These are phyloP conservation scores for Inosperma sp. DNA, from an alignment of 768 basidiomycete genomes.

Conservation along the genomic window DNA sequence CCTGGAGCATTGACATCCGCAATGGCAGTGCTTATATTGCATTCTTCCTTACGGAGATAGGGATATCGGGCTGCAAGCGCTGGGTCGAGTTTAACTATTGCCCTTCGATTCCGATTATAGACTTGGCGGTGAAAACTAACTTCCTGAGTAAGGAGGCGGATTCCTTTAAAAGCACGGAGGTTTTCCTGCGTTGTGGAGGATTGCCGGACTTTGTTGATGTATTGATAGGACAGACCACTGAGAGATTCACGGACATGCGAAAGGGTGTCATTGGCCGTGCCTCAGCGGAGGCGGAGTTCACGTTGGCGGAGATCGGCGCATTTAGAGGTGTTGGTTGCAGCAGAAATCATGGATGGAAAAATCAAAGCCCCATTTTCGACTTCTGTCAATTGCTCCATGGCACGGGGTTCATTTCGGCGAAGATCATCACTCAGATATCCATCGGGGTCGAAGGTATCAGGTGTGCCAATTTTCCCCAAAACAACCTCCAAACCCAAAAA, in stretches of 20 bases:
- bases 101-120: not conserved
- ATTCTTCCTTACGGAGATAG: not conserved
- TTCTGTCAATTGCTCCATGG: not conserved
- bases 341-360: not conserved
- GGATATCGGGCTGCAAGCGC: not conserved
- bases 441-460: not conserved
- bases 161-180: not conserved
- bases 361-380: not conserved
- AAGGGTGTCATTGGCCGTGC: not conserved
- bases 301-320: not conserved
- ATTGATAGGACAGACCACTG: not conserved
- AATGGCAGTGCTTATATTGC: not conserved
- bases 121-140: constrained; percentile 1
- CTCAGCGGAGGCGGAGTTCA: not conserved
- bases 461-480: not conserved
- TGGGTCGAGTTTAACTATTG: not conserved
- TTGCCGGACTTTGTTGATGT: not conserved
- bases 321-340: not conserved
- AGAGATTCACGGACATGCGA: not conserved
- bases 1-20: not conserved
- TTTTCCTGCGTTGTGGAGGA: not conserved
- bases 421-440: not conserved
- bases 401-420: not conserved
- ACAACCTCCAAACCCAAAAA: not conserved
- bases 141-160: not conserved